A percentile compares a stretch with the other conserved stretches of the same genome.
phyloP scores from a whole-genome alignment of 2,329 filamentous ascomycete species.

The Xylaria sp. region DNA sequence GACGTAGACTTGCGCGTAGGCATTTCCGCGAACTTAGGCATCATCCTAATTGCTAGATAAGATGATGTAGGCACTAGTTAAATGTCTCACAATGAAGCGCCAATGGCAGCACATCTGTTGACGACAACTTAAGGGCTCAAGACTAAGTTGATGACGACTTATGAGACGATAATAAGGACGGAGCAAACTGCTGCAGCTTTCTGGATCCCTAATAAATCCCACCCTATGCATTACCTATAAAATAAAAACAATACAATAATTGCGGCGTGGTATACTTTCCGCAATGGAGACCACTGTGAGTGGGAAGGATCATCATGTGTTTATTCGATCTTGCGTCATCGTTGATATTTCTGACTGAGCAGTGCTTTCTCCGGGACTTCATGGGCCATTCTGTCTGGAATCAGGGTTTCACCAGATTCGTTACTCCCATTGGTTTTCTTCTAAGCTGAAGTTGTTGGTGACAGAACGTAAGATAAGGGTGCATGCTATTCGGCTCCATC shows the following conservation, averaged over 20 bases:
- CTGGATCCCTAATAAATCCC: neutral
- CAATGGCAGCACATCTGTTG: neutral
- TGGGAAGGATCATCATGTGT: neutral
- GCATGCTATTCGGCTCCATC: too few species aligned
- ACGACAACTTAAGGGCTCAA: neutral
- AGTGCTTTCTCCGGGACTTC: neutral
- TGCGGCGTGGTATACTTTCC: neutral
- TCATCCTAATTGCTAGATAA: neutral
- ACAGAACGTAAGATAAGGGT: too few species aligned
- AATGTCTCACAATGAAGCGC: neutral
- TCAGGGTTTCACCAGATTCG: too few species aligned
- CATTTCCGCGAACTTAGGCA: neutral
- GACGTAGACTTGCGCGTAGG: neutral
- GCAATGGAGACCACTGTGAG: neutral
- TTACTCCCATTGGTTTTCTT: too few species aligned
- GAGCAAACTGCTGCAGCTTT: neutral
- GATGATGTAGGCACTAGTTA: neutral
- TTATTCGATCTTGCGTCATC: constrained; percentile 4
- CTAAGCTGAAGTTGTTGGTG: too few species aligned
- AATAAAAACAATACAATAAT: neutral
- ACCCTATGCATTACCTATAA: neutral
- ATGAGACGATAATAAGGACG: neutral
- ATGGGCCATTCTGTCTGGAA: too few species aligned
- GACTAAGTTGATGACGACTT: neutral
- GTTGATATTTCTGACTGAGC: neutral